Base-by-base conservation (phyloP, 1,284 basidiomycete species). In the Trametes pubescens region DNA sequence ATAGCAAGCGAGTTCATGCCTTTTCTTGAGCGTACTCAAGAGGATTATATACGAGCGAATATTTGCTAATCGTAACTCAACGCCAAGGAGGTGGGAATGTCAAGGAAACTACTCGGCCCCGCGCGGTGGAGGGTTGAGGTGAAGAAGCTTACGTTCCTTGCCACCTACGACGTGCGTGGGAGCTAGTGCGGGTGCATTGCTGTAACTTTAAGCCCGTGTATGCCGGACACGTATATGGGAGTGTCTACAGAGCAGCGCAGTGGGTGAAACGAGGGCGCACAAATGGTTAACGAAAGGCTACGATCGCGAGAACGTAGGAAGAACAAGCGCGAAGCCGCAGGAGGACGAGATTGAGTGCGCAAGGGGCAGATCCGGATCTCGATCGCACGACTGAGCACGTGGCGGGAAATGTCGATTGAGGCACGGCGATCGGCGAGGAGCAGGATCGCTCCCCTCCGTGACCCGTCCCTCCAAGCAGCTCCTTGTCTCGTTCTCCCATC, bases 381-480 rank as follows among this genome's bases (percentile, higher is more conserved):
- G 66, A 67, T 67, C 60, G 53, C 51, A 57, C 51, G 65, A 32
- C 40, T 10, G 49, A 2, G 59, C 67, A 68, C 67, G 67, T 68
- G 66, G 66, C 34, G 16, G 24, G 43, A 46, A 29, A n/a, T 11
- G 57, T 58, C 62, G 54, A 61, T 58, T 62, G 66, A 68, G 64
- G 62, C 13, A 65, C 62, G 61, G 61, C 60, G 67, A 68, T 68
- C 62, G 64, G 40, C 64, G 66, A 67, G 57, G 38, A 26, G 49
- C 29, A 37, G 37, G 58, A 52, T 40, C 35, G 44, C 32, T 48
- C 11, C 22, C 54, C 35, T 37, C 48, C 57, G n/a, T n/a, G n/a
- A n/a, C n/a, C n/a, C n/a, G 40, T 34, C 32, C 24, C 22, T 18
- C n/a, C 16, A 21, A 40, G 57, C 32, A n/a, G 10, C 24, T 54